A percentile compares a stretch with the other conserved stretches of the same genome.
phyloP scores from a whole-genome alignment of 257 asterid genomes.

The Prunella vulgaris region DNA sequence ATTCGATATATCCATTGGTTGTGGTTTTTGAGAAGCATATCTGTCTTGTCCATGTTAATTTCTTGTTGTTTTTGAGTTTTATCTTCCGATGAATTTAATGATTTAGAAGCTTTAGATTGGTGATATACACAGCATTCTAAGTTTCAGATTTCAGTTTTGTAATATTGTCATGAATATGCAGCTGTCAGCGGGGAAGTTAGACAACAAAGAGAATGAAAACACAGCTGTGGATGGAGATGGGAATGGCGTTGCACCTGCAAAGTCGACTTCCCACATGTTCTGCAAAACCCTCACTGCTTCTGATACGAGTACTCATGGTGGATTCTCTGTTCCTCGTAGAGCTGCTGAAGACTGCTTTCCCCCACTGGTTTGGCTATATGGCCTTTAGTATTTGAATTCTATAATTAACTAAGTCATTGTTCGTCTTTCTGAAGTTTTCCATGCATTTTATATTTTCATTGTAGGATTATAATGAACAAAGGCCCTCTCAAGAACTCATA shows the following conservation, averaged over 20 bases:
- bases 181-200: constrained; percentile 44
- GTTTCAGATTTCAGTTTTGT: constrained; percentile 3
- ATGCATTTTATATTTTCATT: constrained; percentile 11
- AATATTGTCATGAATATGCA: constrained; percentile 22
- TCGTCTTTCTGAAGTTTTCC: constrained; percentile 9
- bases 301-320: constrained; percentile 97
- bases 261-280: constrained; percentile 92
- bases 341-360: constrained; percentile 99
- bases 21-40: neutral
- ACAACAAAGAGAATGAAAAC: constrained; percentile 57
- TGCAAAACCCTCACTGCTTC: constrained; percentile 98
- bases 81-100: neutral
- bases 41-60: neutral
- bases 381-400: neutral
- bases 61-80: too few species aligned
- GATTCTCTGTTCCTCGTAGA: constrained; percentile 97
- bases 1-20: neutral
- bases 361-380: constrained; percentile 91
- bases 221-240: constrained; percentile 49
- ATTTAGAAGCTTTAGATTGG: neutral
- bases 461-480: constrained; percentile 88
- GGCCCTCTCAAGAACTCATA: constrained; percentile 92
- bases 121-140: neutral
- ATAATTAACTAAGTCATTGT: neutral
- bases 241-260: constrained; percentile 40